These are phyloP conservation scores for Blepharisma japonicum DNA, from an alignment of 73 alveolate species.

Conservation along the genomic window DNA sequence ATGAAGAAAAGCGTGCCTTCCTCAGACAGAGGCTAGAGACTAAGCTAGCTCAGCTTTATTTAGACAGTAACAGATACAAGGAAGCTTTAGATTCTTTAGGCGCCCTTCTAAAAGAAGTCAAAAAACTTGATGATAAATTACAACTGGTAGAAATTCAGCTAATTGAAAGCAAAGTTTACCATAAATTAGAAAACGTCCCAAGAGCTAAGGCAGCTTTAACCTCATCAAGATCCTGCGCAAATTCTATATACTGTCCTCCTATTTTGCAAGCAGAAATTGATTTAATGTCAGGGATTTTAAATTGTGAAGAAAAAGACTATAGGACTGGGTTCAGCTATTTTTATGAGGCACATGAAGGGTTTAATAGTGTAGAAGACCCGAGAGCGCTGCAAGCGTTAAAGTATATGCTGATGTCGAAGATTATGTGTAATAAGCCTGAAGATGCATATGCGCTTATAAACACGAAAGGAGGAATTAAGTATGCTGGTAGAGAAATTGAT, in stretches of 20 bases:
- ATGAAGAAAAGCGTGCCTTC: slow-evolving; percentile 53
- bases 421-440: slow-evolving; percentile 64
- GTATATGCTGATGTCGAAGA: slow-evolving; percentile 75
- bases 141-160: slow-evolving; percentile 50
- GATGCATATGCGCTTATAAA: slow-evolving; percentile 69
- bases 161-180: slow-evolving; percentile 56
- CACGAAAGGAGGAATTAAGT: slow-evolving; percentile 49
- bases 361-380: slow-evolving; percentile 53
- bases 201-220: slow-evolving; percentile 78
- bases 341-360: slow-evolving; percentile 82
- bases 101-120: slow-evolving; percentile 42
- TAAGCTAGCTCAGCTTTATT: slow-evolving; percentile 49
- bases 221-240: slow-evolving; percentile 71
- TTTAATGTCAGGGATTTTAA: slow-evolving; percentile 71
- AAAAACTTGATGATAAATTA: slow-evolving; percentile 55
- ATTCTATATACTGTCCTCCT: slow-evolving; percentile 74
- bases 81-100: slow-evolving; percentile 42
- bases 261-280: slow-evolving; percentile 80
- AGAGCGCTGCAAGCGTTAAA: slow-evolving; percentile 49
- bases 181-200: slow-evolving; percentile 48
- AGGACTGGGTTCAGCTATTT: slow-evolving; percentile 79
- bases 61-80: slow-evolving; percentile 34
- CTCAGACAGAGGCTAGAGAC: slow-evolving; percentile 58
- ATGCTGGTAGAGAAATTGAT: slow-evolving; percentile 70
- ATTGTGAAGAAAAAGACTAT: slow-evolving; percentile 81